Base-by-base conservation (phyloP, 345 rosid species). In the Erysimum cheiranthoides region DNA sequence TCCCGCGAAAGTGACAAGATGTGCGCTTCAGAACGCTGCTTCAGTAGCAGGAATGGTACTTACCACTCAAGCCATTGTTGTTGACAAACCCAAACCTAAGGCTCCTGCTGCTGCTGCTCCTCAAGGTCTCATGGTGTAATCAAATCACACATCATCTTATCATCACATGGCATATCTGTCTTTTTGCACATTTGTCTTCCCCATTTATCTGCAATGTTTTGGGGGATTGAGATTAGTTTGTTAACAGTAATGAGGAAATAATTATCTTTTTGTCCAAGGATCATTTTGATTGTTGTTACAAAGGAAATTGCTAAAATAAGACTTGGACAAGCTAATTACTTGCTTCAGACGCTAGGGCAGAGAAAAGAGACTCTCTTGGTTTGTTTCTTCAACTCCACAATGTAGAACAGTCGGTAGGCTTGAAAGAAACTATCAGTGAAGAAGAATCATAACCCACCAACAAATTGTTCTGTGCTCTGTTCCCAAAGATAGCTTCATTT, bases 21-120 rank as follows among this genome's bases (percentile, higher is more conserved):
- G 99, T 71, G 98, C 88, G 2, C 81, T 95, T 67, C 99, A 95
- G 83, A 96, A 96, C 63, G 79, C 99, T 3, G 91, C 99, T 49
- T 93, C 99, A 1, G 96, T 96, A 40, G 98, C 98, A 1, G 98
- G 98, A 58, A 96, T 96, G 99, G 97, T 93, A 39, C 74, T 96
- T 65, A 96, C 98, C 66, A 96, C 99, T 42, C 99, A 95, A 69
- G 99, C 99, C 79, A 95, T 93, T 36, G 98, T 95, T 6, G 98
- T 89, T 0, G 99, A 90, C 72, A 95, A 93, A 84, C 68, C 90
- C 0, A 92, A 85, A 85, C 90, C 92, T 6, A 94, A 85, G 84
- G 77, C 88, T 53, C 39, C 87, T 0, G 85, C 75, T 0, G 88
- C 80, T 30, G 90, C 91, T 32, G 1, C 92, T 5, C 91, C 89